A percentile compares a stretch with the other conserved stretches of the same genome.
phyloP scores from a whole-genome alignment of 1,139 yeast species.

The Barnettozyma hawaiiensis region DNA sequence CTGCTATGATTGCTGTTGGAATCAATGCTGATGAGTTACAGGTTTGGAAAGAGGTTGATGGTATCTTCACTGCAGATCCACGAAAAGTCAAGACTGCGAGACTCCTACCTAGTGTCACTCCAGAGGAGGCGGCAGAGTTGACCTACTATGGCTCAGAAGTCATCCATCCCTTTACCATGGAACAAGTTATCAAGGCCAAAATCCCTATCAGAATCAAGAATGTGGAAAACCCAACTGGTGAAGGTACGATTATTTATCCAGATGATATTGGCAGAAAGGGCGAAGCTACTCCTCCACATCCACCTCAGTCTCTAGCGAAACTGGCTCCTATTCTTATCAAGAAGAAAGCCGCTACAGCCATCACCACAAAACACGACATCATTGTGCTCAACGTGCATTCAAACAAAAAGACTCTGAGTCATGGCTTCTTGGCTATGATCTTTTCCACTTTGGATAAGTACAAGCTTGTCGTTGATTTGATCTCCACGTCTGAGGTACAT shows the following conservation, averaged over 20 bases:
- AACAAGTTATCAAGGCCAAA: constrained; percentile 92
- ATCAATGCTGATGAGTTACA: constrained; percentile 87
- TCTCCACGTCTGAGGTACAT: constrained; percentile 95
- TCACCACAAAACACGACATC: constrained; percentile 89
- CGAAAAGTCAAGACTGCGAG: constrained; percentile 90
- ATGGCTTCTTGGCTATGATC: constrained; percentile 89
- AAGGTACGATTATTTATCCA: constrained; percentile 91
- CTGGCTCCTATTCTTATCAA: constrained; percentile 42
- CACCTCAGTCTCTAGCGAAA: constrained; percentile 68
- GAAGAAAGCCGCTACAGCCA: constrained; percentile 89
- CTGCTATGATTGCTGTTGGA: constrained; percentile 94
- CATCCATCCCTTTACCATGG: constrained; percentile 98
- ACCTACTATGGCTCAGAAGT: constrained; percentile 98
- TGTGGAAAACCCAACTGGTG: constrained; percentile 86
- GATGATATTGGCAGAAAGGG: constrained; percentile 82
- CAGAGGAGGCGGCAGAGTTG: constrained; percentile 97
- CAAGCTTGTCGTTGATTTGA: constrained; percentile 86
- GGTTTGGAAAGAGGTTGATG: constrained; percentile 98
- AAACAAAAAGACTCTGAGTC: constrained; percentile 85
- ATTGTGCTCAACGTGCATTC: constrained; percentile 91
- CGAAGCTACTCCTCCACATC: constrained; percentile 89
- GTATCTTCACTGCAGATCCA: constrained; percentile 97
- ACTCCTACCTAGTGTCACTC: constrained; percentile 80
- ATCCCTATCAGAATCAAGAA: constrained; percentile 95
- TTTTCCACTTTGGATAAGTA: constrained; percentile 81